Evolutionary conservation across 805 yeast species (phyloP), one percentile per base, ranked within the genome.

Genomic region (Starmerella floricola): DNA sequence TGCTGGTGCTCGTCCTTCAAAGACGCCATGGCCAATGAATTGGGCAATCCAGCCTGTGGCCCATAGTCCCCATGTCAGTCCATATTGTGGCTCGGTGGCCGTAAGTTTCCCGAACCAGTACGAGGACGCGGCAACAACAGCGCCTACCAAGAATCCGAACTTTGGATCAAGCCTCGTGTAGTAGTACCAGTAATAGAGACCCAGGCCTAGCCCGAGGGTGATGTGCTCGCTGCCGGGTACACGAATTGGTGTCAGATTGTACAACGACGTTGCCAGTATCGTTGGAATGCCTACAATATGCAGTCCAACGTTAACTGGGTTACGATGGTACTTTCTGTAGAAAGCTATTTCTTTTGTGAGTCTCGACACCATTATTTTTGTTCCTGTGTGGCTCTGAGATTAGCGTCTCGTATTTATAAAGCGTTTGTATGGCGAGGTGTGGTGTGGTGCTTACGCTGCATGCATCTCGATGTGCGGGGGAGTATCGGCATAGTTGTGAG

Each of bases 1-100:
- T 0, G 97, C 95, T 0, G 98, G 98, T 0, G 86, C 81, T 32
- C 84, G 68, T 46, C 68, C 69, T 57, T 88, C 98, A 55, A 76
- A 82, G 10, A 72, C 67, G 1, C 81, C 88, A 57, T 91, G 97
- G 3, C 96, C 95, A 38, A 79, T 67, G 59, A 88, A 86, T 55
- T 91, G 97, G 6, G 74, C 76, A 13, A 76, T 54, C 97, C 98
- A 88, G 8, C 81, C 64, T 2, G 63, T 29, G 0, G 69, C 57
- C 57, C 79, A 81, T 15, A 73, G 51, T 1, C 42, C 51, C n/a
- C 64, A 42, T 0, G 74, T 66, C 11, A 41, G 49, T 19, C 54
- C 47, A n/a, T 38, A 47, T 28, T 48, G 44, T 26, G 53, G 56
- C 13, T 41, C 56, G 41, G 48, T 59, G 4, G 34, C 34, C 24